Base-by-base conservation (phyloP, 169 alveolate genomes). In the Cryptosporidium muris region DNA sequence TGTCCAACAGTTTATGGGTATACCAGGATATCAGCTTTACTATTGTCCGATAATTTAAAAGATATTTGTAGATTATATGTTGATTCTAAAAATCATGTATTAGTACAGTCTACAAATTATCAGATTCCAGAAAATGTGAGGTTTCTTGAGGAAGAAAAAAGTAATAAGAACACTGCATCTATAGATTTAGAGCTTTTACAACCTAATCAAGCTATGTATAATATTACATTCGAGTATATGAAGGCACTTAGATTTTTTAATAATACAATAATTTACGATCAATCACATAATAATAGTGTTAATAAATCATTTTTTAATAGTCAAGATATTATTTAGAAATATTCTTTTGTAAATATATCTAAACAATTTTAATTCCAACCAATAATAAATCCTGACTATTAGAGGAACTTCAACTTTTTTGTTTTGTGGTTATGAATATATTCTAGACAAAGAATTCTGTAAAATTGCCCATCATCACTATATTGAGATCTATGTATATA, bases 1-100 rank as follows among this genome's bases (percentile, higher is more conserved):
- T 67, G 67, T 3, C 82, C 82, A 7, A 56, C 82, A n/a, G 25
- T 53, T 12, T 67, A 51, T 53, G 82, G 82, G 3, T 67, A 67
- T 45, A 67, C 82, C 14, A 51, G 63, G 12, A 54, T 56, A 12
- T 67, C 58, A 14, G 63, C 67, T 25, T 45, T 67, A 43, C 38
- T 67, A 14, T 42, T 67, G 43, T 67, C 82, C 4, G 82, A 67
- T n/a, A 58, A 67, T 7, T 47, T 67, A 9, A 67, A 56, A 25
- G 51, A 67, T 6, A 43, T 38, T 14, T 54, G 82, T 25, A 67
- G 82, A 67, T 12, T 67, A 6, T 67, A 54, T 38, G 47, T 66
- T 51, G 81, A 66, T 38, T 48, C 62, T 45, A 34, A 49, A 2
- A 66, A 66, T 34, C 81, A 66, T 7, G 63, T 66, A 37, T 34